Evolutionary conservation across 2,329 filamentous ascomycete species (phyloP).

Genomic region (Penicillium sp.): DNA sequence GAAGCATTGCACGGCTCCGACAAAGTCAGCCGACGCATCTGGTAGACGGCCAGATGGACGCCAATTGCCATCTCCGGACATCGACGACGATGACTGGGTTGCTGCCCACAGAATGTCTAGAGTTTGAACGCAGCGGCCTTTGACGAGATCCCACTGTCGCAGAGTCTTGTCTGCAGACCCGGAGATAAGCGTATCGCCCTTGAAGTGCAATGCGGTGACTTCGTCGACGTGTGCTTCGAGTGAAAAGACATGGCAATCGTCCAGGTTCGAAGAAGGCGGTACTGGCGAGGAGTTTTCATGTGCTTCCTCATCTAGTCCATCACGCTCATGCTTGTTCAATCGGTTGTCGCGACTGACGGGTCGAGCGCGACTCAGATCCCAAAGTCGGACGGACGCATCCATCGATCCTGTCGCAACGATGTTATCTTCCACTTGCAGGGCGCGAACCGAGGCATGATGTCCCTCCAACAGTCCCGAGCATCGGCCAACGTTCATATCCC

Average conservation of each 20-base stretch:
- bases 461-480: constrained; percentile 92
- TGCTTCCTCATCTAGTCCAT: constrained; percentile 46
- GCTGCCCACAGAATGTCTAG: constrained; percentile 98
- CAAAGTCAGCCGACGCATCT: constrained; percentile 78
- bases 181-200: constrained; percentile 85
- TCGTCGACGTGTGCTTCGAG: constrained; percentile 90
- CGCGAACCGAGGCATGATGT: constrained; percentile 88
- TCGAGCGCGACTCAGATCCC: constrained; percentile 88
- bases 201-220: constrained; percentile 90
- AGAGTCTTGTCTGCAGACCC: constrained; percentile 97
- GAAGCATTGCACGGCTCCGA: constrained; percentile 92
- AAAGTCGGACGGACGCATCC: constrained; percentile 91
- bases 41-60: constrained; percentile 65
- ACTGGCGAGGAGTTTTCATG: constrained; percentile 62
- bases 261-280: constrained; percentile 72
- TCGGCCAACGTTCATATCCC: constrained; percentile 91
- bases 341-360: constrained; percentile 69
- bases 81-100: constrained; percentile 76
- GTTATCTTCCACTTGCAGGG: constrained; percentile 93
- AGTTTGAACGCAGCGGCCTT: constrained; percentile 96
- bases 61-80: constrained; percentile 67
- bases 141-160: constrained; percentile 95
- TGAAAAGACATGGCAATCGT: constrained; percentile 85
- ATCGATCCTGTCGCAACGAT: constrained; percentile 91
- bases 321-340: constrained; percentile 51